These are phyloP conservation scores for Nigrospora oryzae DNA, from an alignment of 2,329 filamentous ascomycete genomes.

Conservation along the genomic window DNA sequence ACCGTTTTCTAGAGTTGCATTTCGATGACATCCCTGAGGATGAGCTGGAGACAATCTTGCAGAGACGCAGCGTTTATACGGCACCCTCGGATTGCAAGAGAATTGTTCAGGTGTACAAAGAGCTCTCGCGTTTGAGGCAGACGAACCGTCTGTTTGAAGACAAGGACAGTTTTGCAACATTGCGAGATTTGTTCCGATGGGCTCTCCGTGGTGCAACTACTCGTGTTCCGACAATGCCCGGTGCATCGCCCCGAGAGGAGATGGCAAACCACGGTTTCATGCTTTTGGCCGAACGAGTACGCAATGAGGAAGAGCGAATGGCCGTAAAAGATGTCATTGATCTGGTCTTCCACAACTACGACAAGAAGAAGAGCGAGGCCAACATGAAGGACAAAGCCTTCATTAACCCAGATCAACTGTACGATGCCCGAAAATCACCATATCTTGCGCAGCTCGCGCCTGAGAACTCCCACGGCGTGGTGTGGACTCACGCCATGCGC, in stretches of 20 bases:
- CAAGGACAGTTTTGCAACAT: constrained; percentile 92
- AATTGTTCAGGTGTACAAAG: constrained; percentile 90
- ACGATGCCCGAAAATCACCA: constrained; percentile 51
- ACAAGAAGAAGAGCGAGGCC: background rate
- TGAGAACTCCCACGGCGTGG: constrained; percentile 55
- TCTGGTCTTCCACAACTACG: constrained; percentile 53
- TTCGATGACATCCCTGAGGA: constrained; percentile 97
- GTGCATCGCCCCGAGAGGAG: constrained; percentile 49
- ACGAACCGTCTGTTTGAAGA: constrained; percentile 90
- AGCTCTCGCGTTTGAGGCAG: constrained; percentile 82
- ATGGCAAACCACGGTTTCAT: constrained; percentile 92
- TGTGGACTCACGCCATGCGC: constrained; percentile 95
- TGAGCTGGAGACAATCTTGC: constrained; percentile 85
- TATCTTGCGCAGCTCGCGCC: constrained; percentile 43
- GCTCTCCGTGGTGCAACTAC: constrained; percentile 77
- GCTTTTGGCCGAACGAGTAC: constrained; percentile 87
- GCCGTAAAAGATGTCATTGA: constrained; percentile 87
- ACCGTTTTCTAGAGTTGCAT: constrained; percentile 92
- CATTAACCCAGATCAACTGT: constrained; percentile 67
- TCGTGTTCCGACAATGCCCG: constrained; percentile 16
- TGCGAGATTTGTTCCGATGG: constrained; percentile 95
- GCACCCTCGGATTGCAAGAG: constrained; percentile 84
- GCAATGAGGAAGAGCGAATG: constrained; percentile 77
- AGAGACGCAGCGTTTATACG: constrained; percentile 76
- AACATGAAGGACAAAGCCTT: constrained; percentile 49